Conservation (phyloP, 2,329 filamentous ascomycete species). For the Chaetomiaceae sp. region DNA sequence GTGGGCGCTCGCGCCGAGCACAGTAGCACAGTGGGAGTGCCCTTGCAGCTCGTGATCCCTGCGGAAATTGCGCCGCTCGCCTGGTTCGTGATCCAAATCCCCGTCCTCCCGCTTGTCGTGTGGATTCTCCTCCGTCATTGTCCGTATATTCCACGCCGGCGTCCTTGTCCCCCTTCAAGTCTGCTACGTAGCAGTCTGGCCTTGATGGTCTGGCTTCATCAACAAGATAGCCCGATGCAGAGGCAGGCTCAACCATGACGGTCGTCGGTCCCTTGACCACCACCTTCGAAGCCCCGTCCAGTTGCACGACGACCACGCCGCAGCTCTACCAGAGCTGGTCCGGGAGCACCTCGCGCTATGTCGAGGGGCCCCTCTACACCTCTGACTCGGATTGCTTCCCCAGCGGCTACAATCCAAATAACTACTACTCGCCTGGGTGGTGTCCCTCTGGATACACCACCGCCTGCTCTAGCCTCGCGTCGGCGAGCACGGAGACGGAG, state of each 20-base stretch:
- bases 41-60: neutral
- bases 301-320: slow-evolving; percentile 22
- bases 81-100: slow-evolving; percentile 2
- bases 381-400: slow-evolving; percentile 23
- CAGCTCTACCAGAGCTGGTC: slow-evolving; percentile 25
- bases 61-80: slow-evolving; percentile 11
- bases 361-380: slow-evolving; percentile 25
- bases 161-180: neutral
- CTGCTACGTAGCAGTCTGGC: neutral
- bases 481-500: slow-evolving; percentile 19
- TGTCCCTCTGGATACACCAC: slow-evolving; percentile 26
- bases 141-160: neutral
- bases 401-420: slow-evolving; percentile 22
- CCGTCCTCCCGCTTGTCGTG: neutral
- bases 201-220: slow-evolving; percentile 11
- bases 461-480: slow-evolving; percentile 23
- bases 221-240: slow-evolving; percentile 11
- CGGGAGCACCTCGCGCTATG: slow-evolving; percentile 17
- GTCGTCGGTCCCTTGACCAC: slow-evolving; percentile 26
- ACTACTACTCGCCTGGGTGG: slow-evolving; percentile 26
- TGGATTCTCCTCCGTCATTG: neutral
- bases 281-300: slow-evolving; percentile 24
- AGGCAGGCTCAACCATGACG: slow-evolving; percentile 21
- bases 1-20: slow-evolving; percentile 2
- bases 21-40: too few species aligned